Base-by-base conservation (phyloP, 768 basidiomycete species). In the Tylopilus plumbeoviolaceoides region DNA sequence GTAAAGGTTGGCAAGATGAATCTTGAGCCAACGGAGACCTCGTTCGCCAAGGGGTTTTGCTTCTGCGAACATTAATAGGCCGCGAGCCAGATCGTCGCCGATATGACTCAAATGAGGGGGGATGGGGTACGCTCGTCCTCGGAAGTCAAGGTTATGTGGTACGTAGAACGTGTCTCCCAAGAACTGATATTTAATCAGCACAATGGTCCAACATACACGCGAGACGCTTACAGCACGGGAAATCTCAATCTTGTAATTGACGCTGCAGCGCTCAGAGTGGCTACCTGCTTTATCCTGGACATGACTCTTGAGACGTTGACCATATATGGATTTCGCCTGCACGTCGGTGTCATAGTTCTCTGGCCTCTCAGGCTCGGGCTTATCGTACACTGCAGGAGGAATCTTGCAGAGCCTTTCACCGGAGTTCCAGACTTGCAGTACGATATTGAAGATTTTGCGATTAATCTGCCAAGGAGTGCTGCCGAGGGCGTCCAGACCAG, bases 161-260 rank as follows among this genome's bases (percentile, higher is more conserved):
- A 95, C 77, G 71, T 92, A 98, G 67, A 98, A 85, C 0, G 74
- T 82, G 59, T 97, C 95, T 50, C 83, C 82, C 47, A 95, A 74
- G 78, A 95, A 97, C 86, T 91, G 53, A 4, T 25, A 3, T 53
- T 38, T 10, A 8, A 43, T 53, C 21, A 56, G 44, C 36, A 53
- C 30, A 6, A 14, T 41, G 25, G 7, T 36, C 40, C 39, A 36
- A 40, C 49, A 23, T 42, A 27, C 40, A 43, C 45, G 30, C 21
- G 48, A 33, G 11, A 43, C 25, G 78, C 85, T 68, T 66, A 93
- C 91, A 47, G 94, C 85, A 47, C 89, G 80, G 9, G 93, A 94
- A 62, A 98, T 95, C 72, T 98, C 95, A 52, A 99, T 84, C 68
- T 94, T 95, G 70, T 98, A 98, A 67, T 98, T 98, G 44, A 94